Evolutionary conservation across 495 filamentous ascomycete species (phyloP).

Genomic region (Neurospora sublineolata): DNA sequence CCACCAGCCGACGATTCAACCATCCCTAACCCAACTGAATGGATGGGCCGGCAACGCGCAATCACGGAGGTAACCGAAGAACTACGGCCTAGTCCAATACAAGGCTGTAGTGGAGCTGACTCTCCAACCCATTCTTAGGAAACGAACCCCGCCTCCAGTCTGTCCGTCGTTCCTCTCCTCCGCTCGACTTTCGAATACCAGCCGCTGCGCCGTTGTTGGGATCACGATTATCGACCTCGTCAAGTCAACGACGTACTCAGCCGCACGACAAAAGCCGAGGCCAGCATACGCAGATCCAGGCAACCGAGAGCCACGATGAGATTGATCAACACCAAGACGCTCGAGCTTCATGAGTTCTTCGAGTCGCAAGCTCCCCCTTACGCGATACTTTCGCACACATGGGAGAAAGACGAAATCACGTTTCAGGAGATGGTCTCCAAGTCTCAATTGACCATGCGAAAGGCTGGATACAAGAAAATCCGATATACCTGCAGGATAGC

Average conservation of each 20-base stretch:
- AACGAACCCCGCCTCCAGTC: not conserved
- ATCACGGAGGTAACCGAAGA: too few species aligned
- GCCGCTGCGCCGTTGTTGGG: not conserved
- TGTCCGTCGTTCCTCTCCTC: not conserved
- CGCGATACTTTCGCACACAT: constrained; percentile 7
- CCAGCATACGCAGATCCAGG: not conserved
- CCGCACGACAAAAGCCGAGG: not conserved
- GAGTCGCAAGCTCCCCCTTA: not conserved
- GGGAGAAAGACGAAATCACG: constrained; percentile 3
- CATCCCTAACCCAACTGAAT: too few species aligned
- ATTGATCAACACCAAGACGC: constrained; percentile 2
- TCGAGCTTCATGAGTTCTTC: not conserved
- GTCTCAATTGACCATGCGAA: not conserved
- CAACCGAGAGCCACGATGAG: not conserved
- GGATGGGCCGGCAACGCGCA: too few species aligned
- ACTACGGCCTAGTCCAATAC: too few species aligned
- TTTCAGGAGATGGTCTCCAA: constrained; percentile 2
- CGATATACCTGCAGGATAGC: constrained; percentile 21
- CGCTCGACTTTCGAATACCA: not conserved
- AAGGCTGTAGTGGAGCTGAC: not conserved
- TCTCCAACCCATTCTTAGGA: not conserved
- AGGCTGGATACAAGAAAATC: constrained; percentile 13
- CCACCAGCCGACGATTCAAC: too few species aligned
- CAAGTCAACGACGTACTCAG: not conserved
- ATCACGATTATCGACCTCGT: rapidly evolving